These are phyloP conservation scores for Tolypocladium cylindrosporum DNA, from an alignment of 2,329 filamentous ascomycete species.

Conservation along the genomic window DNA sequence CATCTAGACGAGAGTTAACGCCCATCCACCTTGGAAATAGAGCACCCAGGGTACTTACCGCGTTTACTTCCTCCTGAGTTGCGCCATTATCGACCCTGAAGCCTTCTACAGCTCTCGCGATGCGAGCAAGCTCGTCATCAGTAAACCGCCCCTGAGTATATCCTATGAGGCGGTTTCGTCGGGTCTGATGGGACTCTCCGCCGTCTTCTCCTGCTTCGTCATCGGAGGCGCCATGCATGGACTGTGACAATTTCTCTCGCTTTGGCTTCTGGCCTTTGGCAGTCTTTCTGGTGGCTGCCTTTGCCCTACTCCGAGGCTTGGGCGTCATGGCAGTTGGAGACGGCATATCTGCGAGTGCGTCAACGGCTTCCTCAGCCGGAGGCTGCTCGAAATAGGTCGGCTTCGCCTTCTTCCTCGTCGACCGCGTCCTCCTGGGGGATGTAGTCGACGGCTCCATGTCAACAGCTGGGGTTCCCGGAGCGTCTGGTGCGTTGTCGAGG, in stretches of 20 bases:
- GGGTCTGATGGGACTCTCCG: conserved; percentile 4
- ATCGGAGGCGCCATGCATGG: conserved; percentile 11
- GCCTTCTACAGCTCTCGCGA: conserved; percentile 30
- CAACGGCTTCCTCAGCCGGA: conserved; percentile 8
- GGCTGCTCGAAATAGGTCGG: conserved; percentile 32
- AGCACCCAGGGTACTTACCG: conserved; percentile 19
- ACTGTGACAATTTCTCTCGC: conserved; percentile 10
- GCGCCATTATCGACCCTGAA: conserved; percentile 34
- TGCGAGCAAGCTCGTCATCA: conserved; percentile 29
- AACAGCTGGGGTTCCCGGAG: conserved; percentile 4
- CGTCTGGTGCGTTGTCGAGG: conserved; percentile 5
- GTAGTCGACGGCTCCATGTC: conserved; percentile 1
- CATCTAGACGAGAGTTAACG: conserved; percentile 15
- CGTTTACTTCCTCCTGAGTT: conserved; percentile 36
- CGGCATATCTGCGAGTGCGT: conserved; percentile 15
- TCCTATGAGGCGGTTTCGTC: conserved; percentile 14
- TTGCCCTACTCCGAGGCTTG: conserved; percentile 18
- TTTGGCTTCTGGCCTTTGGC: conserved; percentile 7
- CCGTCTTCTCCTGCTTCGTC: conserved; percentile 8
- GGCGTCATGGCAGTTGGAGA: conserved; percentile 22
- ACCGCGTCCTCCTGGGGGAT: conserved; percentile 17
- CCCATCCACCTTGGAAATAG: background rate
- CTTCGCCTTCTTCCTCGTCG: conserved; percentile 37
- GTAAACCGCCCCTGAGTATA: conserved; percentile 32
- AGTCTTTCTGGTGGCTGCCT: conserved; percentile 17